Conservation (phyloP, 2,329 filamentous ascomycete genomes). For the Trichoderma semiorbis region DNA sequence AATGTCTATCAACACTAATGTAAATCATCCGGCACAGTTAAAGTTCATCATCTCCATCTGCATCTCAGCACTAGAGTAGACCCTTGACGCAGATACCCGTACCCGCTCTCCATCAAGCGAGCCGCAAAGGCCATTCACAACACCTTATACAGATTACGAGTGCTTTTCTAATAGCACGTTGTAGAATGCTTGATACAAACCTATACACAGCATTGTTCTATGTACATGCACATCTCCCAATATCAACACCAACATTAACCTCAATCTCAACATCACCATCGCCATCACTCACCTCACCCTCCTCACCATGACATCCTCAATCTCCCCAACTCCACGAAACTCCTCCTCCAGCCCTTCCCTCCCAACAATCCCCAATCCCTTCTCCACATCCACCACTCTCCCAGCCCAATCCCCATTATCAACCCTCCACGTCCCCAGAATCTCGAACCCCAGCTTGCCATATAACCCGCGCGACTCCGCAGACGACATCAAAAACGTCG, state of each 20-base stretch:
- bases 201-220: neutral
- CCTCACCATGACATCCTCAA: conserved; percentile 22
- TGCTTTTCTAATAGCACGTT: neutral
- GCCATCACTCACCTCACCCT: neutral
- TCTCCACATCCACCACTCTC: conserved; percentile 15
- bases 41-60: neutral
- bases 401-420: conserved; percentile 22
- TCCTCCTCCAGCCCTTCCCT: conserved; percentile 14
- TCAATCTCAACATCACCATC: neutral
- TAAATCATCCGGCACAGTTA: neutral
- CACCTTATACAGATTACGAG: neutral
- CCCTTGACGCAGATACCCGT: neutral
- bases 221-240: neutral
- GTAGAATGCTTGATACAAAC: neutral
- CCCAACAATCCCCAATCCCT: conserved; percentile 13
- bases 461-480: conserved; percentile 23
- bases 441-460: conserved; percentile 20
- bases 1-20: neutral
- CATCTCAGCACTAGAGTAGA: neutral
- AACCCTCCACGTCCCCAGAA: conserved; percentile 21
- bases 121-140: neutral
- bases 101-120: neutral
- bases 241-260: neutral
- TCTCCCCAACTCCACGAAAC: conserved; percentile 22
- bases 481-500: conserved; percentile 23